phyloP scores from a whole-genome alignment of 352 stramenopile genomes.

The Achlya hypogyna region DNA sequence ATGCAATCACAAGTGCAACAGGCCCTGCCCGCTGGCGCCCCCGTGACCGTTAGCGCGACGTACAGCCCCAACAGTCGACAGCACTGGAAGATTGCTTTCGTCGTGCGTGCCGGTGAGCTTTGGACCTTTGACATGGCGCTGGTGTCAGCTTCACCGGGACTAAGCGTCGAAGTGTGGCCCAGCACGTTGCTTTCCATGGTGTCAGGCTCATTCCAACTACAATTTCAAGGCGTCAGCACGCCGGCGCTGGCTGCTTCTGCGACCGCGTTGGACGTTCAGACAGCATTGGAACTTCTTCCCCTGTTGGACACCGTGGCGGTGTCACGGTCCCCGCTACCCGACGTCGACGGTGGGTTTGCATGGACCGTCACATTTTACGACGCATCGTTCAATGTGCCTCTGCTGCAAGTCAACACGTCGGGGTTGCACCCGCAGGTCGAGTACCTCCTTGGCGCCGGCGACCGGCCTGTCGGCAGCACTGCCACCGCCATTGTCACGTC shows the following conservation, averaged over 20 bases:
- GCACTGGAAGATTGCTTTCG: background rate
- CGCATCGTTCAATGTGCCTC: constrained; percentile 24
- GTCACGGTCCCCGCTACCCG: background rate
- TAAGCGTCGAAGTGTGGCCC: background rate
- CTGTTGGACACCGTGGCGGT: constrained; percentile 26
- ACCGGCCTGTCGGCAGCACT: background rate
- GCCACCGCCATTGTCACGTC: constrained; percentile 21
- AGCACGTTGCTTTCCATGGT: background rate
- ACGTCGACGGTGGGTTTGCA: background rate
- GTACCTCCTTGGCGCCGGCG: background rate
- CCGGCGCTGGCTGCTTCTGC: constrained; percentile 1
- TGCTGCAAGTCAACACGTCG: constrained; percentile 19
- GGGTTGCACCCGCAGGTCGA: constrained; percentile 10
- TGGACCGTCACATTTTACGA: constrained; percentile 40
- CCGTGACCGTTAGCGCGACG: background rate
- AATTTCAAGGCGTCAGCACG: constrained; percentile 23
- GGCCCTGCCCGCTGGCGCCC: background rate
- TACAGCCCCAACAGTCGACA: background rate
- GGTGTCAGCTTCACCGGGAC: background rate
- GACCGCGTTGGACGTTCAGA: constrained; percentile 23
- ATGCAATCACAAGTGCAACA: constrained; percentile 3
- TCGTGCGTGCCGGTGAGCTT: background rate
- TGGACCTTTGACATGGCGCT: background rate
- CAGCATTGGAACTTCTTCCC: constrained; percentile 28
- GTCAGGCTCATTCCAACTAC: constrained; percentile 26